These are phyloP conservation scores for Pichia insulana DNA, from an alignment of 805 yeast species.

Conservation along the genomic window DNA sequence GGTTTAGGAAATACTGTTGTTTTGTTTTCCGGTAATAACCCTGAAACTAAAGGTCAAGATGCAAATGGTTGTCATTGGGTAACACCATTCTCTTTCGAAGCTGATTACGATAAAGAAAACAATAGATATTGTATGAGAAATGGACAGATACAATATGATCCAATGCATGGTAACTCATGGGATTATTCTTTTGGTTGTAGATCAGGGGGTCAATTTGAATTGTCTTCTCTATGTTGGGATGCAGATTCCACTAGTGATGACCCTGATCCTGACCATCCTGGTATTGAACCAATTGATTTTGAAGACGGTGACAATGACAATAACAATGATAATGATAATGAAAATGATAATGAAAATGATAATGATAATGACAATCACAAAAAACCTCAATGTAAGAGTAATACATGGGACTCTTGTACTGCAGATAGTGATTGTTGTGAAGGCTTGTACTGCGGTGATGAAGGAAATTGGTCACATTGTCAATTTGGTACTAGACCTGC, in stretches of 20 bases:
- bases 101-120: background rate
- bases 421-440: background rate
- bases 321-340: background rate
- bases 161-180: conserved; percentile 8
- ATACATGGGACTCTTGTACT: background rate
- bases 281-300: background rate
- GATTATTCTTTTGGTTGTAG: conserved; percentile 23
- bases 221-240: conserved; percentile 7
- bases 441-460: background rate
- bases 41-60: conserved; percentile 9
- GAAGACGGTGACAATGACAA: too few species aligned
- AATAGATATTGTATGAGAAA: conserved; percentile 12
- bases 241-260: too few species aligned
- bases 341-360: background rate
- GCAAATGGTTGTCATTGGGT: conserved; percentile 21
- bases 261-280: background rate
- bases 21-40: conserved; percentile 19
- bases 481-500: background rate
- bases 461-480: background rate
- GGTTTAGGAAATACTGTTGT: conserved; percentile 19
- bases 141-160: conserved; percentile 24
- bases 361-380: background rate
- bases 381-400: background rate
- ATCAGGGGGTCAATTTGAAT: conserved; percentile 5
- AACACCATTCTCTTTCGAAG: conserved; percentile 17